Evolutionary conservation across 2,329 filamentous ascomycete species (phyloP).

Genomic region (Xylaria multiplex): DNA sequence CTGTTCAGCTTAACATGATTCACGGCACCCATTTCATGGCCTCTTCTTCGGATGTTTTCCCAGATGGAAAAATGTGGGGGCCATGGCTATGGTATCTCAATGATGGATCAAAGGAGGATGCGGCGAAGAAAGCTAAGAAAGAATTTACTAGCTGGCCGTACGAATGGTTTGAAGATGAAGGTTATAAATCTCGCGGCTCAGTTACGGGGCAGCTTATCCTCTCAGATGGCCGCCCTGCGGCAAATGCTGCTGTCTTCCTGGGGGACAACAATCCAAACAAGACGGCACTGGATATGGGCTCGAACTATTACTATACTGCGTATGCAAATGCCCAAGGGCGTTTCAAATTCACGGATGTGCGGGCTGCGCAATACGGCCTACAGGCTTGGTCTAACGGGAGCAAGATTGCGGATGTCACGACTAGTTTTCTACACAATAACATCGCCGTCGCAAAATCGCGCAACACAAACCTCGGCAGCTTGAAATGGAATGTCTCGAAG

Average conservation of each 20-base stretch:
- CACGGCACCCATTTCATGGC: slow-evolving; percentile 61
- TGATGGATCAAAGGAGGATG: slow-evolving; percentile 58
- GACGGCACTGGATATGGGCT: slow-evolving; percentile 59
- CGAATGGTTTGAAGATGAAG: slow-evolving; percentile 57
- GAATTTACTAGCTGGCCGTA: slow-evolving; percentile 61
- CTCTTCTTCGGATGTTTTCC: slow-evolving; percentile 50
- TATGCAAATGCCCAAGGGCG: slow-evolving; percentile 56
- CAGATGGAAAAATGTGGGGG: slow-evolving; percentile 56
- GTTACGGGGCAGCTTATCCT: slow-evolving; percentile 57
- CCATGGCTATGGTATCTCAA: slow-evolving; percentile 60
- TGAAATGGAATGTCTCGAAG: slow-evolving; percentile 54
- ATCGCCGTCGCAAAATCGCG: slow-evolving; percentile 51
- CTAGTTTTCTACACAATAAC: slow-evolving; percentile 55
- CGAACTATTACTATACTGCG: slow-evolving; percentile 60
- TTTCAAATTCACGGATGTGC: slow-evolving; percentile 57
- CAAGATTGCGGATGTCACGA: slow-evolving; percentile 56
- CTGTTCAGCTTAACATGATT: slow-evolving; percentile 64
- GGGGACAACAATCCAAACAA: slow-evolving; percentile 58
- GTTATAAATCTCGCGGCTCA: slow-evolving; percentile 60
- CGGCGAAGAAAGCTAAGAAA: slow-evolving; percentile 50
- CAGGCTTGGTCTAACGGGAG: slow-evolving; percentile 63
- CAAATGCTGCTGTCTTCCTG: slow-evolving; percentile 60
- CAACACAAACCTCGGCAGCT: slow-evolving; percentile 51
- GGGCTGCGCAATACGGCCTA: slow-evolving; percentile 57
- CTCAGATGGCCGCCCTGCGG: slow-evolving; percentile 59